phyloP scores from a whole-genome alignment of 331 rosid species.

The Erythrophleum ivorense region DNA sequence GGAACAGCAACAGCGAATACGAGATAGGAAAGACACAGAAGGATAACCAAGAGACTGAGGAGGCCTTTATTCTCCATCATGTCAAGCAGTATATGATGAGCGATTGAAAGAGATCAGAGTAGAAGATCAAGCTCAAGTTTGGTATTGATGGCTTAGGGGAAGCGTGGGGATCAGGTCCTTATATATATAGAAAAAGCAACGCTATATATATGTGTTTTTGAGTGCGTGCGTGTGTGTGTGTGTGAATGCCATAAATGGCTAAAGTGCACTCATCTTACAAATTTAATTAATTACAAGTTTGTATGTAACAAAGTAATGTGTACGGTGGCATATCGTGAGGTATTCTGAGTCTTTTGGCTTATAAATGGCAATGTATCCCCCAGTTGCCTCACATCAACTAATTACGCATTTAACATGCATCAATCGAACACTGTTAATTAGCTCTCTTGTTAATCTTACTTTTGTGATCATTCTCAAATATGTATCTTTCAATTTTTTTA shows the following conservation, averaged over 20 bases:
- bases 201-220: not conserved
- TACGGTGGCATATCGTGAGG: conserved; percentile 8
- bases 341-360: not conserved
- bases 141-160: conserved; percentile 9
- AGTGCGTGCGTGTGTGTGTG: no score
- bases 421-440: not conserved
- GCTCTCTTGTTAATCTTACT: not conserved
- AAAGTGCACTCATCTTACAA: not conserved
- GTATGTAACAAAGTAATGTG: conserved; percentile 15
- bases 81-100: not conserved
- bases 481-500: no score
- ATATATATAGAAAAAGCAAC: conserved; percentile 33
- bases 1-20: conserved; percentile 37
- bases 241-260: not conserved
- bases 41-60: conserved; percentile 1
- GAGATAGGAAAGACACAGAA: conserved; percentile 29
- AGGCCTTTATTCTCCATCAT: conserved; percentile 39
- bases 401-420: not conserved
- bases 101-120: not conserved
- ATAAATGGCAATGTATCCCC: not conserved
- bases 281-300: not conserved
- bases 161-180: conserved; percentile 23
- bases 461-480: not conserved
- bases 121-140: not conserved
- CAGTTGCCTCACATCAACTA: not conserved